Evolutionary conservation across 306 rosid species (phyloP).

Genomic region (Urtica urens): DNA sequence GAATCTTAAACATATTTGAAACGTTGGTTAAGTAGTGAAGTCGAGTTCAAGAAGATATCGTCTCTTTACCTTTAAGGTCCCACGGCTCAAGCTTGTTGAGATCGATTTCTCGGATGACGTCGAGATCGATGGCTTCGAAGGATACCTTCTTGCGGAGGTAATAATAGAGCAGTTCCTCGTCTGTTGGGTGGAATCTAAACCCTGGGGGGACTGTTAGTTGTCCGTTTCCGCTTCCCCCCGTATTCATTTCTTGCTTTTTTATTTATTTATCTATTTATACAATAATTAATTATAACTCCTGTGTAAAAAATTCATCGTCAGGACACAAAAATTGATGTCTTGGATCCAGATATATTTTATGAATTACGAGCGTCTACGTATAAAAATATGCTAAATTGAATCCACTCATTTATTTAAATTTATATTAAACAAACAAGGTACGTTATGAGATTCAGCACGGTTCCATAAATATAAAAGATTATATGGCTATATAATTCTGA

Average conservation of each 20-base stretch:
- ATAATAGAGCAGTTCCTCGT: constrained; percentile 96
- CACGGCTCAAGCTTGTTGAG: constrained; percentile 96
- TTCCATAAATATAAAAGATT: too few relatives aligned
- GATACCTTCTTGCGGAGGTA: constrained; percentile 90
- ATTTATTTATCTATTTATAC: not conserved
- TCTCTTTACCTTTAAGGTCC: constrained; percentile 98
- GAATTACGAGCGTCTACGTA: too few relatives aligned
- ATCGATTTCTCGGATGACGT: constrained; percentile 85
- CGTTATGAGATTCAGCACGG: too few relatives aligned
- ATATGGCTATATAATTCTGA: too few relatives aligned
- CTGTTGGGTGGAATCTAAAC: constrained; percentile 89
- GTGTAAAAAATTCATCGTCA: not conserved
- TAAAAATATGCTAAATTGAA: not conserved
- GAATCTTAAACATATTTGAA: too few relatives aligned
- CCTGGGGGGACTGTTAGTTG: constrained; percentile 89
- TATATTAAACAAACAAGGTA: too few relatives aligned
- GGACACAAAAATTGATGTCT: not conserved
- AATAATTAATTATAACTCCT: not conserved
- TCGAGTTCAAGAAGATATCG: too few relatives aligned
- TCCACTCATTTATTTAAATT: too few relatives aligned
- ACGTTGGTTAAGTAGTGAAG: too few relatives aligned
- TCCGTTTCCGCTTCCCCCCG: constrained; percentile 62
- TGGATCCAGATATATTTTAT: not conserved
- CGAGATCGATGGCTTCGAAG: constrained; percentile 87
- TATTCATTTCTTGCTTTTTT: constrained; percentile 9